These are phyloP conservation scores for Sarcodon sp. DNA, from an alignment of 768 basidiomycete species.

Conservation along the genomic window DNA sequence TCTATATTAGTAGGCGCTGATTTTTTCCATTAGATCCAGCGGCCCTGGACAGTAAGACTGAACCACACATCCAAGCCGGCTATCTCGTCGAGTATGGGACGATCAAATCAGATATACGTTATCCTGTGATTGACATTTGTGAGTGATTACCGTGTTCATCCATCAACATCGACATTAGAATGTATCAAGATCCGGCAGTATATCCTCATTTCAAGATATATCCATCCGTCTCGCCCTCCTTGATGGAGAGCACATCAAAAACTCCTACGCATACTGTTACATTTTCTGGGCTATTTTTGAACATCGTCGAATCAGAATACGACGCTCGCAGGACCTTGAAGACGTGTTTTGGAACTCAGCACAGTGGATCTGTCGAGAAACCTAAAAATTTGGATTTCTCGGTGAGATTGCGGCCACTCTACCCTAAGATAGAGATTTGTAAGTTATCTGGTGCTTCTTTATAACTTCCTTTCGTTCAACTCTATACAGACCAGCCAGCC, in stretches of 20 bases:
- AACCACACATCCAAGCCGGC: background rate
- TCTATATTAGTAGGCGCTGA: too few relatives aligned
- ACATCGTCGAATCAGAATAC: background rate
- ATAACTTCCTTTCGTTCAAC: background rate
- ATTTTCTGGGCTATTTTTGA: background rate
- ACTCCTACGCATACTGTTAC: background rate
- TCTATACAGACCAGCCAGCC: background rate
- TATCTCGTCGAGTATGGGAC: background rate
- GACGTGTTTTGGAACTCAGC: background rate
- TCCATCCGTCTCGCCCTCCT: slow-evolving; percentile 1
- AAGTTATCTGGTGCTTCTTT: background rate
- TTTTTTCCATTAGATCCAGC: background rate
- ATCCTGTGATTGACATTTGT: slow-evolving; percentile 15
- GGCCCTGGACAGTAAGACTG: background rate
- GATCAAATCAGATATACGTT: slow-evolving; percentile 1
- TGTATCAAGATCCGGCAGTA: slow-evolving; percentile 10
- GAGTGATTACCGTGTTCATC: background rate
- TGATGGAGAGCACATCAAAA: background rate
- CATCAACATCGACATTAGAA: background rate
- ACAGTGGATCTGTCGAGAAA: background rate
- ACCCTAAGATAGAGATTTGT: slow-evolving; percentile 7
- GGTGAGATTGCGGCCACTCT: background rate
- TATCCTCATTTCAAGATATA: slow-evolving; percentile 16
- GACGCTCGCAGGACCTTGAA: background rate
- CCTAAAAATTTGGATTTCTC: background rate